These are phyloP conservation scores for Naegleria lovaniensis DNA, from an alignment of 208 protist species.

Conservation along the genomic window DNA sequence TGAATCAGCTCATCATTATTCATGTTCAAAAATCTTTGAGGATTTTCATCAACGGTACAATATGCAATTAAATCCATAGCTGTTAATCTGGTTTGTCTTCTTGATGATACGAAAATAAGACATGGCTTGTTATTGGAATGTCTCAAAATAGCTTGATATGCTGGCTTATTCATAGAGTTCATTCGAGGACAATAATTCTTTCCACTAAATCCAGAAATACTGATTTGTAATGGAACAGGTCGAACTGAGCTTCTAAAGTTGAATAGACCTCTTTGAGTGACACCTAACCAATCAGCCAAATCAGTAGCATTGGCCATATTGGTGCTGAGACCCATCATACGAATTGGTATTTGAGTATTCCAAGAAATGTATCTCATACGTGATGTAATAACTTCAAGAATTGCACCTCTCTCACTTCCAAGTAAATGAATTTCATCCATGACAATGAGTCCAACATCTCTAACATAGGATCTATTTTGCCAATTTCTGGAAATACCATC, in stretches of 20 bases:
- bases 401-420: slow-evolving; percentile 95
- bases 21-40: slow-evolving; percentile 83
- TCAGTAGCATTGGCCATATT: slow-evolving; percentile 96
- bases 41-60: slow-evolving; percentile 76
- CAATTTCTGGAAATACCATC: slow-evolving; percentile 97
- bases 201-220: slow-evolving; percentile 92
- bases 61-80: slow-evolving; percentile 94
- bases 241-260: slow-evolving; percentile 97
- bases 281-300: slow-evolving; percentile 95
- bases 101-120: slow-evolving; percentile 98
- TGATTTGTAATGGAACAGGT: slow-evolving; percentile 92
- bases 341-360: slow-evolving; percentile 76
- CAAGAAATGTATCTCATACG: slow-evolving; percentile 96
- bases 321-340: slow-evolving; percentile 97
- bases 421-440: slow-evolving; percentile 99
- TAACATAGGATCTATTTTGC: slow-evolving; percentile 90
- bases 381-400: slow-evolving; percentile 96
- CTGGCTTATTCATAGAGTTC: slow-evolving; percentile 99
- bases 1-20: slow-evolving; percentile 71
- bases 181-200: slow-evolving; percentile 97
- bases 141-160: slow-evolving; percentile 86
- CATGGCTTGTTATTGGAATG: slow-evolving; percentile 82
- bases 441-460: slow-evolving; percentile 88
- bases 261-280: slow-evolving; percentile 85
- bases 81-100: slow-evolving; percentile 96